A percentile compares a stretch with the other conserved stretches of the same genome.
Conservation (phyloP, 768 basidiomycete genomes). For the Megacollybia marginata region DNA sequence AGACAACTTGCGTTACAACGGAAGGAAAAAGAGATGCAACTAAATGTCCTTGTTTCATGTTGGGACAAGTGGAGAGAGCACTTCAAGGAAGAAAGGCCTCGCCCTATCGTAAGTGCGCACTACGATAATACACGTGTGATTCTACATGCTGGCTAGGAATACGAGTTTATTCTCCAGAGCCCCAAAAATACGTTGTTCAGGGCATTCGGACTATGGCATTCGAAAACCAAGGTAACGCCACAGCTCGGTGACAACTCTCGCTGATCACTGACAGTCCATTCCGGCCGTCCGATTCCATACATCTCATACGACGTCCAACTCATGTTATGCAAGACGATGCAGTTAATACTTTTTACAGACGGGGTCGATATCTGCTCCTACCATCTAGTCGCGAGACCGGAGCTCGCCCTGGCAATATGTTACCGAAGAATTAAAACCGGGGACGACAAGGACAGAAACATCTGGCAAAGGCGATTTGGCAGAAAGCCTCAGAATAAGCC, state of each 20-base stretch:
- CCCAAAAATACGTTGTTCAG: conserved; percentile 56
- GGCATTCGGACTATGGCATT: conserved; percentile 70
- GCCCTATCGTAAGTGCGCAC: conserved; percentile 46
- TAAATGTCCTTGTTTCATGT: conserved; percentile 38
- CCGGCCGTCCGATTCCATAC: conserved; percentile 77
- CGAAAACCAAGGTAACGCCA: conserved; percentile 58
- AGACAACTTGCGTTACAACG: conserved; percentile 51
- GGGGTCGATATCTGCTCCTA: conserved; percentile 74
- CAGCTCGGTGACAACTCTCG: not conserved
- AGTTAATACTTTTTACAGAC: conserved; percentile 34
- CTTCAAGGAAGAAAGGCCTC: conserved; percentile 56
- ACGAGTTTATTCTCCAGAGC: conserved; percentile 48
- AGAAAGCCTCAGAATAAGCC: conserved; percentile 6
- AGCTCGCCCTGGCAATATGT: conserved; percentile 7
- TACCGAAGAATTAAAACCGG: conserved; percentile 19
- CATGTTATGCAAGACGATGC: conserved; percentile 1
- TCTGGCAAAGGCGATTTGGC: conserved; percentile 13
- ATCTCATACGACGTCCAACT: conserved; percentile 37
- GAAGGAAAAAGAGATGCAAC: conserved; percentile 56
- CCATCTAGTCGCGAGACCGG: conserved; percentile 34
- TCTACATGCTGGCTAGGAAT: conserved; percentile 35
- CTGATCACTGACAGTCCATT: conserved; percentile 41
- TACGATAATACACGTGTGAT: not conserved
- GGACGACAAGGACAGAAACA: conserved; percentile 18
- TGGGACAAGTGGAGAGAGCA: conserved; percentile 82